Base-by-base conservation (phyloP, 75 land plant genomes). In the Chamaecyparis obtusa region DNA sequence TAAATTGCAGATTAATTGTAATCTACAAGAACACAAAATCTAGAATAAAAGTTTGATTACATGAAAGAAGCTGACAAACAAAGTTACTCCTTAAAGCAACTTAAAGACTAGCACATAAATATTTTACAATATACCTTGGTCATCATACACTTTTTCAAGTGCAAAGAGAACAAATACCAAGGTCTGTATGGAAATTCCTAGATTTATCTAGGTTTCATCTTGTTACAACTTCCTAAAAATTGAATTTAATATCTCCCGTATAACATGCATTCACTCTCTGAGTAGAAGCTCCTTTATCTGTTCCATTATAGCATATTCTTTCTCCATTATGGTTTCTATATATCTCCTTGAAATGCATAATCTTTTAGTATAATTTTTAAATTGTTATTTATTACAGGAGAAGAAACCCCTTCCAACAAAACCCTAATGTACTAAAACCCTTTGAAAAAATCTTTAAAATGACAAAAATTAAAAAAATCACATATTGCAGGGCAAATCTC, bases 331-430 rank as follows among this genome's bases (percentile, higher is more conserved):
- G 72, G 1, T 39, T 87, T 96, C 97, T n/a, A n/a, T n/a, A n/a
- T 87, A 96, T 89, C 81, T 96, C 99, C 85, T 95, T 94, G 84
- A 96, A 93, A 89, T 95, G 93, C 88, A 93, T 90, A 57, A 95
- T 69, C 90, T 98, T 98, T 43, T 85, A 88, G 30, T 88, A 86
- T 48, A 96, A 85, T 96, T 96, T 87, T 91, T 98, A 86, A 98
- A 43, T 96, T 95, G 91, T 71, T 32, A 75, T 39, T 64, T 33
- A n/a, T 48, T 60, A 56, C 24, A 33, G 35, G 39, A 67, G 86
- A 24, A 32, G 30, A 37, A 67, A 71, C 15, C 55, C 35, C n/a
- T n/a, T n/a, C n/a, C n/a, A n/a, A n/a, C n/a, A n/a, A n/a, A n/a
- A n/a, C n/a, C n/a, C n/a, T n/a, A n/a, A n/a, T n/a, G n/a, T n/a